A percentile compares a stretch with the other conserved stretches of the same genome.
These are phyloP conservation scores for Vinca minor DNA, from an alignment of 257 asterid genomes.

Conservation along the genomic window DNA sequence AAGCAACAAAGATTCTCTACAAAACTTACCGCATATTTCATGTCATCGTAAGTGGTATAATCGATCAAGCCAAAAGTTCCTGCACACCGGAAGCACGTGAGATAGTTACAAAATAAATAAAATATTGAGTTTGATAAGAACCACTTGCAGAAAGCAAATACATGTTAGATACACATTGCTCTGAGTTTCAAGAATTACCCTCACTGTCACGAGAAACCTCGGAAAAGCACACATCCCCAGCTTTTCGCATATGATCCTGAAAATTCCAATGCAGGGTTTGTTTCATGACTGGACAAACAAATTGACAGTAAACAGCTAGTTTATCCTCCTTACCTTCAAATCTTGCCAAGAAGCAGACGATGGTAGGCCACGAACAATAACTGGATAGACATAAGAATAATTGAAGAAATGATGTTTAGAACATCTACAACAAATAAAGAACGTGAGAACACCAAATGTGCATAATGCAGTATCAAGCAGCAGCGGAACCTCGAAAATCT, in stretches of 20 bases:
- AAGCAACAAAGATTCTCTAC: background rate
- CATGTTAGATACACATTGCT: background rate
- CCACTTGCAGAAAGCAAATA: background rate
- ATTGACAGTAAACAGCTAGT: background rate
- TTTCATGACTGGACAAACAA: constrained; percentile 9
- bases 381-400: constrained; percentile 27
- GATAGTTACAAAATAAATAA: background rate
- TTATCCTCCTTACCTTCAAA: constrained; percentile 68
- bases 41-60: constrained; percentile 84
- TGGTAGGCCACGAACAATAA: constrained; percentile 91
- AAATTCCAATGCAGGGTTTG: constrained; percentile 14
- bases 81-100: constrained; percentile 14
- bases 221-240: constrained; percentile 99
- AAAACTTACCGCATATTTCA: constrained; percentile 95
- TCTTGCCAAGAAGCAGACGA: constrained; percentile 99
- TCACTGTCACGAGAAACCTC: constrained; percentile 95
- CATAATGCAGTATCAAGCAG: constrained; percentile 1
- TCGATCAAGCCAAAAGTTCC: constrained; percentile 97
- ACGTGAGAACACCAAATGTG: constrained; percentile 2
- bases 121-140: no score
- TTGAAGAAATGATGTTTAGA: constrained; percentile 3
- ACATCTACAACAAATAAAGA: background rate
- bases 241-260: constrained; percentile 99
- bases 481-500: constrained; percentile 69
- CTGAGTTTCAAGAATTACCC: constrained; percentile 39